Base-by-base conservation (phyloP, 768 basidiomycete species). In the Pholiota conissans region DNA sequence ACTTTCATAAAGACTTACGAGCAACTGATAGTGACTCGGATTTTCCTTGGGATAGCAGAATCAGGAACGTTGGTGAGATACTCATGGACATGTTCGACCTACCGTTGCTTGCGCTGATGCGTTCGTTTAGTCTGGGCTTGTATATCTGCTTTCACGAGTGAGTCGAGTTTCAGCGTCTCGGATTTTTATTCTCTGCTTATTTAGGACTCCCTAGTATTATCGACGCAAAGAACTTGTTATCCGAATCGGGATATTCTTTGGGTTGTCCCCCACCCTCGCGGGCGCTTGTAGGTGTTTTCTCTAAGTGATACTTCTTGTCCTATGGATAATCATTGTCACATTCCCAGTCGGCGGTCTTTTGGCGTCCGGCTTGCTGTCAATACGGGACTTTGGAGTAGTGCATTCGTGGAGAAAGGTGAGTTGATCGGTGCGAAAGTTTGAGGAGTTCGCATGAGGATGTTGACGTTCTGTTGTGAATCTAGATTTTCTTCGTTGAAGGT, bases 81-180 rank as follows among this genome's bases (percentile, higher is more conserved):
- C 2, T 39, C 27, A 5, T n/a, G n/a, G n/a, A n/a, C n/a, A n/a
- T 22, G 3, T 48, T 47, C 29, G 3, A 5, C 24, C 34, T 7
- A 24, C 5, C 11, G 6, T 16, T 28, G 10, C 20, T n/a, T n/a
- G 11, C 9, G 20, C 34, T 56, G 6, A 55, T 42, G 27, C 13
- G n/a, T 39, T 34, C 9, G 6, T 16, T 26, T 57, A 74, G 73
- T 68, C 74, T 7, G 75, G 73, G 5, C 52, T 78, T 49, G 67
- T 73, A 20, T 77, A 77, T 50, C 60, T 71, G 20, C 51, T 77
- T 37, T 68, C 75, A 11, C 63, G 72, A 28, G 76, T 76, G 37
- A 35, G 24, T 49, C 29, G 47, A 32, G 40, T n/a, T 3, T 8
- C 18, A 16, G 20, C 37, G 14, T 24, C 7, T 13, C 4, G 16